Conservation (phyloP, 2,329 filamentous ascomycete genomes). For the Claviceps citrina region DNA sequence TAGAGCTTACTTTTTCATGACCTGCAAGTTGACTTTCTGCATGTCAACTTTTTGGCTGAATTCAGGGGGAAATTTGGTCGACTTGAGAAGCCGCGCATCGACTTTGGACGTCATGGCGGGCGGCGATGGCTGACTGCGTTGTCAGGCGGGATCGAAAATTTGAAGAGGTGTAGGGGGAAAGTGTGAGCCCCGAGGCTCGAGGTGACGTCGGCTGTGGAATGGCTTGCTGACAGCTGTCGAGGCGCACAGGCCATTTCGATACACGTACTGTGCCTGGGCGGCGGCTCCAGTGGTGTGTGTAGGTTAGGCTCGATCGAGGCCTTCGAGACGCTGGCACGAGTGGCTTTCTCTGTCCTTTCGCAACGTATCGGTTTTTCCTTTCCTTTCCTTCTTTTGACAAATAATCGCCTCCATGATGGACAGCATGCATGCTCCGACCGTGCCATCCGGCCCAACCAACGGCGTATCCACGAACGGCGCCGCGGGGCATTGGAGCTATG, state of each 20-base stretch:
- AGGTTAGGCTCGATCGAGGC: too few relatives aligned
- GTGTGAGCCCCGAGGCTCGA: too few relatives aligned
- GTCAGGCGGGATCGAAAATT: not conserved
- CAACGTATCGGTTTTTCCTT: too few relatives aligned
- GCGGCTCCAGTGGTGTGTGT: too few relatives aligned
- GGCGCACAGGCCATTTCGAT: conserved; percentile 4
- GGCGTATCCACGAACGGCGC: conserved; percentile 44
- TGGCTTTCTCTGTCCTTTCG: too few relatives aligned
- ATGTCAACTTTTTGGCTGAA: conserved; percentile 96
- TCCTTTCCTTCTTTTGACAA: too few relatives aligned
- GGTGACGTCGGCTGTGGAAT: conserved; percentile 8
- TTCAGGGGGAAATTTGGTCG: conserved; percentile 84
- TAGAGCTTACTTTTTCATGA: conserved; percentile 77
- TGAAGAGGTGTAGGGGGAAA: not conserved
- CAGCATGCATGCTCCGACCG: conserved; percentile 42
- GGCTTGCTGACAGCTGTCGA: conserved; percentile 3
- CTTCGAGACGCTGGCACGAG: too few relatives aligned
- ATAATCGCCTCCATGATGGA: conserved; percentile 24
- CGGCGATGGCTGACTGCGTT: conserved; percentile 2
- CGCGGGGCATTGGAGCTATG: conserved; percentile 50
- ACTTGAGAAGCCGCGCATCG: conserved; percentile 76
- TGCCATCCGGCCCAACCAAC: conserved; percentile 61
- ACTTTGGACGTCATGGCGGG: conserved; percentile 62
- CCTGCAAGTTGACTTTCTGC: conserved; percentile 88
- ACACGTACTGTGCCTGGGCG: too few relatives aligned